A percentile compares a stretch with the other conserved stretches of the same genome.
Conservation (phyloP, 148 eudicot genomes). For the Fagopyrum esculentum region DNA sequence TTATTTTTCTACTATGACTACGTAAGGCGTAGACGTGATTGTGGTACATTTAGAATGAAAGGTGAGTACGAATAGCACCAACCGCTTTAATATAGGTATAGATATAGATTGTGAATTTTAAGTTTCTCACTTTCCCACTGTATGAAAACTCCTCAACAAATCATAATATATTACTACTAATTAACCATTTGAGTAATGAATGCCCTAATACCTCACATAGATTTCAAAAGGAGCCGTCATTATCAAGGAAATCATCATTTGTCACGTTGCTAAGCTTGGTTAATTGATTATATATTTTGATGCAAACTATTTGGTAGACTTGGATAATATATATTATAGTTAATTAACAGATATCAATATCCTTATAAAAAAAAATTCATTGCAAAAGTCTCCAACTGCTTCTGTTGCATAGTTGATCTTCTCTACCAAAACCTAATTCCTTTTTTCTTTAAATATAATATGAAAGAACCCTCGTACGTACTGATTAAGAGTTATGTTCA, state of each 20-base stretch:
- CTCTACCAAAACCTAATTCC: neutral
- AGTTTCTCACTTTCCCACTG: no score
- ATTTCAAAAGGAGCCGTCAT: neutral
- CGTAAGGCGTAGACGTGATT: no score
- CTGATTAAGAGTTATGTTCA: neutral
- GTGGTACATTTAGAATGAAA: no score
- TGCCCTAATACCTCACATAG: neutral
- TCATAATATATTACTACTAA: no score
- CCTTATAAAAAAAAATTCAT: neutral
- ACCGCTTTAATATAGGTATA: no score
- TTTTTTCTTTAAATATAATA: neutral
- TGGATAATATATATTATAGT: neutral
- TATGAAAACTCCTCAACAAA: no score
- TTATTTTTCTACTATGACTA: no score
- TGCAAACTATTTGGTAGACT: neutral
- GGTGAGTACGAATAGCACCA: no score
- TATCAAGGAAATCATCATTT: neutral
- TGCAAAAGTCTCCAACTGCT: conserved; percentile 6
- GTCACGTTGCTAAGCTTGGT: neutral
- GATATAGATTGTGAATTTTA: no score
- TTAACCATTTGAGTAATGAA: neutral
- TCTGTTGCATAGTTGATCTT: conserved; percentile 9
- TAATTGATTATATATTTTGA: neutral
- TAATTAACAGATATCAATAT: neutral
- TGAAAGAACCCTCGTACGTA: neutral